phyloP scores from a whole-genome alignment of 2,329 filamentous ascomycete genomes.

The Amphichorda felina region DNA sequence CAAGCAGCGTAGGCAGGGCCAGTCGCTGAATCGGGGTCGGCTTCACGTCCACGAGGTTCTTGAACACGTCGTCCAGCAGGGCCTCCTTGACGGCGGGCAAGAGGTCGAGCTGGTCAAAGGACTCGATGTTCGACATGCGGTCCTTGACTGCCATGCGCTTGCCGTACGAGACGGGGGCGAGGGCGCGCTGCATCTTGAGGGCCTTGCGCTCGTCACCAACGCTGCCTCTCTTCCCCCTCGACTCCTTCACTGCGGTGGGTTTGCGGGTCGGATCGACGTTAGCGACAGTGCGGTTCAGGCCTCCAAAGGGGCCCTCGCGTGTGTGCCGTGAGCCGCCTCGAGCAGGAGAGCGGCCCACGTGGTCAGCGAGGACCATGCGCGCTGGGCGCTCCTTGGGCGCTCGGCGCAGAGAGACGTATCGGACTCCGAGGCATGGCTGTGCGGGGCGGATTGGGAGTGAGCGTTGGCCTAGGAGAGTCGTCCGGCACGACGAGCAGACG shows the following conservation, averaged over 20 bases:
- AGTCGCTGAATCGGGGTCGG: conserved; percentile 86
- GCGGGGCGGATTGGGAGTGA: conserved; percentile 6
- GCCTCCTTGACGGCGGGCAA: conserved; percentile 61
- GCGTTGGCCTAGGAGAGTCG: conserved; percentile 1
- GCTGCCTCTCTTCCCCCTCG: conserved; percentile 8
- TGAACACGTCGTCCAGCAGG: conserved; percentile 60
- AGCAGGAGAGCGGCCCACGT: conserved; percentile 29
- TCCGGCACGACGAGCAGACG: conserved; percentile 11
- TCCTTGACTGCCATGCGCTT: conserved; percentile 41
- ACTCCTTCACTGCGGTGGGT: conserved; percentile 6
- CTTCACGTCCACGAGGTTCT: conserved; percentile 59
- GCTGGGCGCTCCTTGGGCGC: conserved; percentile 27
- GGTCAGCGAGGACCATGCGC: conserved; percentile 46
- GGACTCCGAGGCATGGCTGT: conserved; percentile 21
- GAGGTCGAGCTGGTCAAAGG: conserved; percentile 72
- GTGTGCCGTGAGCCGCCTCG: not conserved
- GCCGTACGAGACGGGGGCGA: conserved; percentile 67
- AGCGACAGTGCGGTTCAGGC: conserved; percentile 43
- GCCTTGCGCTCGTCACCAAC: conserved; percentile 51
- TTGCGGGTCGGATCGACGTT: conserved; percentile 16
- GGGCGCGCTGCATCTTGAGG: conserved; percentile 81
- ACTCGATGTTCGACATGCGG: conserved; percentile 54
- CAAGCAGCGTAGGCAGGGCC: conserved; percentile 72
- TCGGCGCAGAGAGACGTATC: conserved; percentile 16
- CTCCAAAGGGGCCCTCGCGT: conserved; percentile 38